Base-by-base conservation (phyloP, 2,329 filamentous ascomycete species). In the Fusarium proliferatum region DNA sequence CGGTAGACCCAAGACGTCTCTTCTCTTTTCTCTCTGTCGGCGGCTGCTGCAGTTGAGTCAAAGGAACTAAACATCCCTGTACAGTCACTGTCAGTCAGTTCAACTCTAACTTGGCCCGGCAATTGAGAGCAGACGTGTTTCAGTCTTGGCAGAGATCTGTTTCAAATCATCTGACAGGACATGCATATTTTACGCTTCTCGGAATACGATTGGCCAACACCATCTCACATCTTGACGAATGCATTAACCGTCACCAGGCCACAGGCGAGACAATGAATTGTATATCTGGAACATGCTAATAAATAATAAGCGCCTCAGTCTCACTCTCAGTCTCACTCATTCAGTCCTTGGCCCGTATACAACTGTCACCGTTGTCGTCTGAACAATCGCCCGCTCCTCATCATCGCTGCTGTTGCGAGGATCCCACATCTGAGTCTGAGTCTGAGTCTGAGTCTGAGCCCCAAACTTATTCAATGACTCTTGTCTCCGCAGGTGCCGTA, bases 321-420 rank as follows among this genome's bases (percentile, higher is more conserved):
- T 21, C 43, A 43, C 30, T 45, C 36, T 72, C 38, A 41, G 11
- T 41, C 42, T 26, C 42, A 45, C 4, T 45, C 68, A 23, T 56
- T 41, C 42, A 71, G 64, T 4, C 17, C 51, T 41, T 55, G 75
- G 72, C 26, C 76, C 76, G 17, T 75, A 76, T 52, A 71, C 71
- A 9, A 78, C 75, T 26, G 71, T 76, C 21, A 78, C 76, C 16
- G 76, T 78, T 33, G 67, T 76, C 23, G 75, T 78, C 55, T 77
- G 75, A 8, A 77, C 64, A 59, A 78, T 78, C 11, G 71, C 75
- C 38, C 53, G 61, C 26, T 78, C 75, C 6, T 67, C 57, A 13
- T 75, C 75, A 17, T 77, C 75, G 13, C 64, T 67, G 8, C 49
- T 51, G 36, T 38, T 58, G 13, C 64, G 43, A 7, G 66, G 39